Base-by-base conservation (phyloP, 2,329 filamentous ascomycete genomes). In the Zalaria obscura region DNA sequence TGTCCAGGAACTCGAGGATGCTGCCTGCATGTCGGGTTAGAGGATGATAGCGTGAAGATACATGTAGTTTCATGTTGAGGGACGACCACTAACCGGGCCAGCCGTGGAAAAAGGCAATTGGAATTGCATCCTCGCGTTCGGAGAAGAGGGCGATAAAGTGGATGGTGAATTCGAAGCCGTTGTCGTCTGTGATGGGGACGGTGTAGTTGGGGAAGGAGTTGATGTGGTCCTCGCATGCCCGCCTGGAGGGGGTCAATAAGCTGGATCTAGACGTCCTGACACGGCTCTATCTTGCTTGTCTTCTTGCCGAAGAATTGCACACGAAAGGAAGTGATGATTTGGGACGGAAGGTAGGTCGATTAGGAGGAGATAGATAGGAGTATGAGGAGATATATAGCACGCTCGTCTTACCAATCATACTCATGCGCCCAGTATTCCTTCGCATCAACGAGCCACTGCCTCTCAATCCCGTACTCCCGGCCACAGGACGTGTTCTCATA, bases 71-170 rank as follows among this genome's bases (percentile, higher is more conserved):
- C 29, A 7, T 7, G 29, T 2, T 32, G 2, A n/a, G 3, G n/a
- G 29, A 3, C 7, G 2, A 32, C 7, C 7, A 32, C 29, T 7
- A 7, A 32, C 43, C 43, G 1, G 72, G 72, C 71, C 71, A 76
- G 36, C 73, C 74, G 46, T 76, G 72, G n/a, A 71, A 51, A 7
- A 73, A 59, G 3, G 66, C 48, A 6, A 76, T 47, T 0, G 74
- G 73, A 1, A 69, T 59, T 0, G 73, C 74, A 45, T 69, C 62
- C 1, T 54, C 35, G 11, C 64, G 66, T 9, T 58, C 47, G 0
- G 72, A 75, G 43, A 76, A 77, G 0, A 77, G 57, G 0, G 65
- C 73, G 1, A 63, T 52, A 49, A 77, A 77, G 49, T 76, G 72
- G 34, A 76, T 58, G 3, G 61, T 52, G 42, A 67, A 59, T 1